Conservation (phyloP, 2,329 filamentous ascomycete genomes). For the Phialocephala subalpina region DNA sequence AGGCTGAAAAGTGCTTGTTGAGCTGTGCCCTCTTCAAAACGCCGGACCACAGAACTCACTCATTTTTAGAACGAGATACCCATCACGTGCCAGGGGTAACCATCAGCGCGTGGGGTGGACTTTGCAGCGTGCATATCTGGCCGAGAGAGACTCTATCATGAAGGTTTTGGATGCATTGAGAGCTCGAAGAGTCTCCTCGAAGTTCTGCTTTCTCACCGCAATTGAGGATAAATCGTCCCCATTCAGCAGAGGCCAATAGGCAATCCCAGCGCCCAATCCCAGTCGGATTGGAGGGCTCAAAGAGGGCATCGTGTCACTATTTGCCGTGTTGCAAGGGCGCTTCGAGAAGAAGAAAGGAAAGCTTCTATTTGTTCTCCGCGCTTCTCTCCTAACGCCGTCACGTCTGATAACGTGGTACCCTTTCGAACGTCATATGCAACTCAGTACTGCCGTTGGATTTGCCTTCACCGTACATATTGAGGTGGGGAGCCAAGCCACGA, state of each 20-base stretch:
- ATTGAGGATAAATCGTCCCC: constrained; percentile 24
- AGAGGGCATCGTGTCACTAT: constrained; percentile 21
- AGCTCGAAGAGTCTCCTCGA: background rate
- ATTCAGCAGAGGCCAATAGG: constrained; percentile 30
- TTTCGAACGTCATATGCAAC: background rate
- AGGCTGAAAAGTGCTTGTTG: constrained; percentile 11
- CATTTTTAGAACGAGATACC: constrained; percentile 9
- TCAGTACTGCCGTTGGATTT: background rate
- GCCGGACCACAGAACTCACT: constrained; percentile 12
- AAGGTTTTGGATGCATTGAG: constrained; percentile 10
- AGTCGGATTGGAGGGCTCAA: constrained; percentile 19
- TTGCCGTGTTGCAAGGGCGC: constrained; percentile 9
- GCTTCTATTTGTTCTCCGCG: constrained; percentile 7
- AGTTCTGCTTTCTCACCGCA: constrained; percentile 21
- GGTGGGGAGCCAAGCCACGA: constrained; percentile 2
- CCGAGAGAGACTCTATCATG: constrained; percentile 3
- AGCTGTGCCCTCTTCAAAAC: constrained; percentile 16
- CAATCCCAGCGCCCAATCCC: constrained; percentile 27
- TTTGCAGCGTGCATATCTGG: constrained; percentile 4
- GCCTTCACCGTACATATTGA: background rate
- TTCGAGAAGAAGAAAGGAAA: constrained; percentile 5
- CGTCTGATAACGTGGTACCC: background rate
- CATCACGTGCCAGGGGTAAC: constrained; percentile 25
- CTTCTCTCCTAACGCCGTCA: background rate
- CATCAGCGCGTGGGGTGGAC: background rate